Evolutionary conservation across 106 monocot species (phyloP).

Genomic region (Amphibolis antarctica): DNA sequence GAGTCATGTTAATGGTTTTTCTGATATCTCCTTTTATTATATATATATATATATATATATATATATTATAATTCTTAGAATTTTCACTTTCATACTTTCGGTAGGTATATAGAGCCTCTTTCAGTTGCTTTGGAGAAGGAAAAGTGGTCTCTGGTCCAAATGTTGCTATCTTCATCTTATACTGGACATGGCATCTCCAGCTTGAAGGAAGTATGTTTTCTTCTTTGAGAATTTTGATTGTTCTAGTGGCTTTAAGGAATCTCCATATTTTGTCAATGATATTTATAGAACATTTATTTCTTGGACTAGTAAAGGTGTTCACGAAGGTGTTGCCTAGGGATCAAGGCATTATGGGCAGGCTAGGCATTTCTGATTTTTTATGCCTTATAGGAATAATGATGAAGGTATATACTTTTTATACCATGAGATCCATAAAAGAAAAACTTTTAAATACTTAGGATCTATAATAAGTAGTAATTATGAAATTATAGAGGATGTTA

Average conservation of each 20-base stretch:
- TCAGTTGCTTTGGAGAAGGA: slow-evolving; percentile 84
- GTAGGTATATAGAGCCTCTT: slow-evolving; percentile 85
- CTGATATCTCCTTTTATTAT: neutral
- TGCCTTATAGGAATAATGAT: too few species aligned
- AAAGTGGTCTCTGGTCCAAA: slow-evolving; percentile 94
- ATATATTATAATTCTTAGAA: neutral
- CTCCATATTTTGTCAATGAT: neutral
- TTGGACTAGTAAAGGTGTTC: too few species aligned
- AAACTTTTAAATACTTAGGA: too few species aligned
- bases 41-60: neutral
- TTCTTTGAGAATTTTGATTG: neutral
- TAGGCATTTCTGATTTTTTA: too few species aligned
- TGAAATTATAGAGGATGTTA: too few species aligned
- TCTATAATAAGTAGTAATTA: too few species aligned
- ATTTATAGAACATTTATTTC: too few species aligned
- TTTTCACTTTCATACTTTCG: neutral
- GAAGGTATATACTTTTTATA: too few species aligned
- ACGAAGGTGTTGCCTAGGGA: too few species aligned
- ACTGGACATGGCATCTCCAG: slow-evolving; percentile 87
- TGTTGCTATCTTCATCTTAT: slow-evolving; percentile 91
- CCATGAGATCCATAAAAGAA: too few species aligned
- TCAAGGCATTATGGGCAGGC: too few species aligned
- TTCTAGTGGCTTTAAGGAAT: neutral
- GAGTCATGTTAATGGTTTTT: neutral
- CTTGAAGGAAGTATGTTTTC: slow-evolving; percentile 62